Evolutionary conservation across 805 yeast genomes (phyloP), one percentile per base, ranked within the genome.

Genomic region (fission yeast (Schizosaccharomyces pombe)): DNA sequence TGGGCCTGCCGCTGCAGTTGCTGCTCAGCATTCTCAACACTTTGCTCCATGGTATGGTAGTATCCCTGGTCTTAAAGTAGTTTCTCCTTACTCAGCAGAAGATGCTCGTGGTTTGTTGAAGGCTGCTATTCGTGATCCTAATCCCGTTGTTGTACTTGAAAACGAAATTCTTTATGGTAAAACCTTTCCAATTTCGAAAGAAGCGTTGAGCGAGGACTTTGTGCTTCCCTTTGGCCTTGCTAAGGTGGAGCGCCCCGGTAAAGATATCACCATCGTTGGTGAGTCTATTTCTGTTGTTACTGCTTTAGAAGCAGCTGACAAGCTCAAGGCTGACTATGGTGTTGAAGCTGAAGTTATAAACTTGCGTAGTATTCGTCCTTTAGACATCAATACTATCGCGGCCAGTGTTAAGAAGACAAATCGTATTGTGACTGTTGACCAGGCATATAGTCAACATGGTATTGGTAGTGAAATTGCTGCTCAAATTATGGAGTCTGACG

Each of bases 1-100:
- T 70, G 99, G 98, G 71, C 95, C 98, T 53, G 95, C 98, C 62
- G 96, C 96, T 53, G 97, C 97, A 78, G 98, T 91, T 62, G 99
- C 78, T 63, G 99, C 99, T 57, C 99, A 91, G 73, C 99, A 91
- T 73, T 91, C 98, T 29, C 99, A 91, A 73, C 94, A 86, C 72
- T 91, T 79, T 70, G 76, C 95, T 56, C 86, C 95, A 55, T 91
- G 98, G 98, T 91, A 91, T 72, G 97, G 95, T 61, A 74, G 93
- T 54, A 86, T 91, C 63, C 99, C 99, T 58, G 99, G 99, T 68
- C 76, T 91, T 68, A 91, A 91, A 75, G 99, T 91, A 47, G 72
- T 91, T 53, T 85, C 94, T 51, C 99, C 99, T 55, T 91, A 80
- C 74, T 79, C 91, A 55, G 82, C 97, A 54, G 95, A 83, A 72